Evolutionary conservation across 345 rosid genomes (phyloP).

Genomic region (Gynandropsis gynandra): DNA sequence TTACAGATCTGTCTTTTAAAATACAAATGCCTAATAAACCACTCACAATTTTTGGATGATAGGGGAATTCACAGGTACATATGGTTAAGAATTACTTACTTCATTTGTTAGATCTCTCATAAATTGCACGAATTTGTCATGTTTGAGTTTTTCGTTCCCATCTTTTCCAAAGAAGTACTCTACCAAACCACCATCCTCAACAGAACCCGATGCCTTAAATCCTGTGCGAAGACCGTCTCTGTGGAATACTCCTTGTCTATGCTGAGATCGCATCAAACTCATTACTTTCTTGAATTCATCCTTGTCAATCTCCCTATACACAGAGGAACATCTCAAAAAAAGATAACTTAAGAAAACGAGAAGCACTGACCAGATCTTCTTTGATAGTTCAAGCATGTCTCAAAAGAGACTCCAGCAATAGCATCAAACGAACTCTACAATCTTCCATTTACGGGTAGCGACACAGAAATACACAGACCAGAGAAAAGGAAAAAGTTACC

Average conservation of each 20-base stretch:
- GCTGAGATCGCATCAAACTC: constrained; percentile 78
- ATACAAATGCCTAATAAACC: too few relatives aligned
- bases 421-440: constrained; percentile 12
- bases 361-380: constrained; percentile 23
- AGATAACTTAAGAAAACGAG: constrained; percentile 20
- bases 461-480: constrained; percentile 26
- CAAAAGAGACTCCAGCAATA: constrained; percentile 29
- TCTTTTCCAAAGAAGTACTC: constrained; percentile 82
- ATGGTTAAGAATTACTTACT: constrained; percentile 34
- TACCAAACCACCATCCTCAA: constrained; percentile 78
- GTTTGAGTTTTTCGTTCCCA: constrained; percentile 53
- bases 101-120: constrained; percentile 64
- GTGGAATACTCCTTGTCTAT: constrained; percentile 70
- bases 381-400: constrained; percentile 9
- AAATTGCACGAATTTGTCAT: constrained; percentile 71
- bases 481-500: constrained; percentile 18
- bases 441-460: constrained; percentile 24
- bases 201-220: constrained; percentile 51
- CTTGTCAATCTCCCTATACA: constrained; percentile 63
- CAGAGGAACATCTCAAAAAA: constrained; percentile 17
- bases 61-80: not conserved
- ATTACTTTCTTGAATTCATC: constrained; percentile 91
- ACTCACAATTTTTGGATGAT: too few relatives aligned
- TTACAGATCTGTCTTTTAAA: too few relatives aligned
- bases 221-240: constrained; percentile 66